These are phyloP conservation scores for Amaranthus hypochondriacus DNA, from an alignment of 148 eudicot genomes.

Conservation along the genomic window DNA sequence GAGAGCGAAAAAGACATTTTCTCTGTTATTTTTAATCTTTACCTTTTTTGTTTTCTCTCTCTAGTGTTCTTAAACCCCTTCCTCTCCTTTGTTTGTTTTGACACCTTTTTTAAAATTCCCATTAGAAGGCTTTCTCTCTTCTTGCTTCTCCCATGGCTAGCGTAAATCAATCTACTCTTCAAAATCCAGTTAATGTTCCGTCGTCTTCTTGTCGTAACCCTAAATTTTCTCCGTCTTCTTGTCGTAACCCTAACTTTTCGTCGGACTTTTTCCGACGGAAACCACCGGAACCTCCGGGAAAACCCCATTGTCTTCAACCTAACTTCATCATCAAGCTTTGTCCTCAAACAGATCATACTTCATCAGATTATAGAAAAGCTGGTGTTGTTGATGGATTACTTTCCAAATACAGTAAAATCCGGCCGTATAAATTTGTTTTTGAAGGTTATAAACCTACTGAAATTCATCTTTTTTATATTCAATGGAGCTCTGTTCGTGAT, in stretches of 20 bases:
- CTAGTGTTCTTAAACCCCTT: neutral
- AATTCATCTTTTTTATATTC: conserved; percentile 30
- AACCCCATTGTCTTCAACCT: conserved; percentile 10
- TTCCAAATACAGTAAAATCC: conserved; percentile 14
- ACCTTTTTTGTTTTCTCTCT: too few species aligned
- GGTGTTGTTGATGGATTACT: conserved; percentile 28
- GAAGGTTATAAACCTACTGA: neutral
- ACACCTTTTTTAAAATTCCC: neutral
- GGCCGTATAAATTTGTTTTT: conserved; percentile 18
- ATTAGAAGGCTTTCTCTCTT: conserved; percentile 10
- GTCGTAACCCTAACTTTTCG: neutral
- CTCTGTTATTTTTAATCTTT: too few species aligned
- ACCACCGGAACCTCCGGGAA: conserved; percentile 28
- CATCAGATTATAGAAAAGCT: neutral
- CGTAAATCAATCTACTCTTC: neutral
- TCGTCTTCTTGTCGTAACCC: conserved; percentile 1
- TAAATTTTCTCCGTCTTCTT: neutral
- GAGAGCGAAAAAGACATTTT: too few species aligned
- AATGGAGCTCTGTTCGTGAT: conserved; percentile 49
- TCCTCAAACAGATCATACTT: neutral
- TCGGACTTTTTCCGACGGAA: neutral
- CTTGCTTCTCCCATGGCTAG: neutral
- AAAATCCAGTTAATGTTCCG: neutral
- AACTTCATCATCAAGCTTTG: conserved; percentile 26
- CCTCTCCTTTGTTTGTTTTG: neutral